These are phyloP conservation scores for Mortierella sp. DNA, from an alignment of 371 early-diverging fungal species.

Conservation along the genomic window DNA sequence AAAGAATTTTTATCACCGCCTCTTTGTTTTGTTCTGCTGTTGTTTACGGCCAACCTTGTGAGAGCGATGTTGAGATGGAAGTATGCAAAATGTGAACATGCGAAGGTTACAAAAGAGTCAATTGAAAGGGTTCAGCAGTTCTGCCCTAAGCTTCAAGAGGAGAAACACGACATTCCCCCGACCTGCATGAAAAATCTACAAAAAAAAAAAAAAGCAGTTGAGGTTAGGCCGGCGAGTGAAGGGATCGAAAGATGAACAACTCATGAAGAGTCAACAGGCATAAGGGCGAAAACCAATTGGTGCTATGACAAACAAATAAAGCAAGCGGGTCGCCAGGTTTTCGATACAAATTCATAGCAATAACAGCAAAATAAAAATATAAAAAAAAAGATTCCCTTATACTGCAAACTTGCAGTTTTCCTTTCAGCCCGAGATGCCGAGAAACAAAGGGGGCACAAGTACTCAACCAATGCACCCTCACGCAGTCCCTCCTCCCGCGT, in stretches of 20 bases:
- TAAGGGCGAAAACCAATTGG: constrained; percentile 42
- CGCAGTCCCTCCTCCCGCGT: background rate
- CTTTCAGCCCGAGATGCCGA: background rate
- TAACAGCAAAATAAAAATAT: background rate
- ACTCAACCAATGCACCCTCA: background rate
- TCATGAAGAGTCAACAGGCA: constrained; percentile 41
- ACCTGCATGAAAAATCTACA: background rate
- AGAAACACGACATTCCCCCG: background rate
- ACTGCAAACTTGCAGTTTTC: constrained; percentile 22
- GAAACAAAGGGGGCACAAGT: background rate
- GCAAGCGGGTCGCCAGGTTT: background rate
- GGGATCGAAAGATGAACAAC: background rate
- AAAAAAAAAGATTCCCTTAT: constrained; percentile 38
- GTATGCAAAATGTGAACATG: background rate
- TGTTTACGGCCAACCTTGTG: background rate
- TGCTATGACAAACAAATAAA: background rate
- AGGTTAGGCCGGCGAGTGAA: background rate
- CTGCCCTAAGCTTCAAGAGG: background rate
- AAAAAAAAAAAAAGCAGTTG: background rate
- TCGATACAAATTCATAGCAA: background rate
- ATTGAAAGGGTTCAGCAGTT: background rate
- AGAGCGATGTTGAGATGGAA: background rate
- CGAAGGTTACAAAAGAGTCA: background rate
- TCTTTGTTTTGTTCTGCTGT: background rate
- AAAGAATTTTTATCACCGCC: background rate